These are phyloP conservation scores for Juglanconis oblonga DNA, from an alignment of 2,329 filamentous ascomycete species.

Conservation along the genomic window DNA sequence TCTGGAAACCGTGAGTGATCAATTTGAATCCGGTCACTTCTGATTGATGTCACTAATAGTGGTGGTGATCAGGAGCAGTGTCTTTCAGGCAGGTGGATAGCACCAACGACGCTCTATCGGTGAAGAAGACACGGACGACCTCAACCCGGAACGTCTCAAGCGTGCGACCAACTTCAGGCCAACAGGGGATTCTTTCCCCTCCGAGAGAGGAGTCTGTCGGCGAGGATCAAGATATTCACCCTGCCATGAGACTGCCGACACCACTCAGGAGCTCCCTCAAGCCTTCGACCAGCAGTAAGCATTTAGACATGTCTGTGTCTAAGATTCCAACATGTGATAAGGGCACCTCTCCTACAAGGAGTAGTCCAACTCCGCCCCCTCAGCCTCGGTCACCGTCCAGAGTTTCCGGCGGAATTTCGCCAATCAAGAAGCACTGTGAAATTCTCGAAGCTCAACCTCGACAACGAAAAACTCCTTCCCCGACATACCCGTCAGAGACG, in stretches of 20 bases:
- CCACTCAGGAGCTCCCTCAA: constrained; percentile 16
- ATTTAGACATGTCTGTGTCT: background rate
- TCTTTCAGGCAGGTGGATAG: constrained; percentile 17
- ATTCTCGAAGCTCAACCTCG: background rate
- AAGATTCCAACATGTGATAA: background rate
- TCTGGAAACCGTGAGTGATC: background rate
- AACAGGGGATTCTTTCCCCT: constrained; percentile 3
- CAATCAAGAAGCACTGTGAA: background rate
- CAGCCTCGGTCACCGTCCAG: background rate
- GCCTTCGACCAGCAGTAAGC: background rate
- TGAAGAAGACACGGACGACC: constrained; percentile 16
- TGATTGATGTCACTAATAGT: background rate
- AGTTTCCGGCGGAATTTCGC: background rate
- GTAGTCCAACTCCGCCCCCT: background rate
- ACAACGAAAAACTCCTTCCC: background rate
- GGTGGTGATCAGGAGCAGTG: constrained; percentile 12
- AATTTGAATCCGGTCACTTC: too few species aligned
- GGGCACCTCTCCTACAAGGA: background rate
- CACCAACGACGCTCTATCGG: constrained; percentile 14
- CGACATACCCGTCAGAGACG: background rate
- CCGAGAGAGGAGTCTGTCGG: constrained; percentile 7
- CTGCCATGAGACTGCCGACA: background rate
- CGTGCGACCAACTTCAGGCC: background rate
- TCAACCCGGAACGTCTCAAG: constrained; percentile 2
- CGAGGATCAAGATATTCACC: background rate